phyloP scores from a whole-genome alignment of 768 basidiomycete genomes.

The Lepiota brunneoincarnata region DNA sequence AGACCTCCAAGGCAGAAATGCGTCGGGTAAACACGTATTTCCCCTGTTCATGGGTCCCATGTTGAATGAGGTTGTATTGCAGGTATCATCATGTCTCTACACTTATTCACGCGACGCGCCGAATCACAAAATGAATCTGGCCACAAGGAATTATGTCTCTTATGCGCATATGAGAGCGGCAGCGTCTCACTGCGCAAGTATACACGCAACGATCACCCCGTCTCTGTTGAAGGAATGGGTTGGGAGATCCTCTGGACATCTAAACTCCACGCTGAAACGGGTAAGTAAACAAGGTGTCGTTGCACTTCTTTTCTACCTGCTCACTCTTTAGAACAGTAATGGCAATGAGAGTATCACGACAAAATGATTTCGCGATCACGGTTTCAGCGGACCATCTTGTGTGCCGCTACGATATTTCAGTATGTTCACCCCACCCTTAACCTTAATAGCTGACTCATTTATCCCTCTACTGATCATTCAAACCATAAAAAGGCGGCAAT shows the following conservation, averaged over 20 bases:
- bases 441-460: not conserved
- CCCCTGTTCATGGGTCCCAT: not conserved
- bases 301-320: not conserved
- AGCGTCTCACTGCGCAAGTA: slow-evolving; percentile 70
- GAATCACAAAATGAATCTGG: slow-evolving; percentile 29
- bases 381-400: slow-evolving; percentile 85
- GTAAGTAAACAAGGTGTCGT: slow-evolving; percentile 35
- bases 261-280: slow-evolving; percentile 70
- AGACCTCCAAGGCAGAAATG: slow-evolving; percentile 50
- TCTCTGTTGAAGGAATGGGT: slow-evolving; percentile 66
- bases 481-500: slow-evolving; percentile 19
- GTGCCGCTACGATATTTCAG: slow-evolving; percentile 59
- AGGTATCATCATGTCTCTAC: slow-evolving; percentile 91
- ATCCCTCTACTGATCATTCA: not conserved
- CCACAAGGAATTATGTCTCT: slow-evolving; percentile 48
- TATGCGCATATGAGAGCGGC: slow-evolving; percentile 86
- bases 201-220: slow-evolving; percentile 33
- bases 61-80: not conserved
- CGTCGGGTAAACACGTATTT: slow-evolving; percentile 44
- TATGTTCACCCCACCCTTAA: slow-evolving; percentile 22
- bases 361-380: slow-evolving; percentile 61
- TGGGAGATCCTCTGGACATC: slow-evolving; percentile 72
- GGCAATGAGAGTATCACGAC: slow-evolving; percentile 73
- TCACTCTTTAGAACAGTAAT: slow-evolving; percentile 53
- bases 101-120: slow-evolving; percentile 45